These are phyloP conservation scores for Pilasporangium apinafurcum DNA, from an alignment of 352 stramenopile genomes.

Conservation along the genomic window DNA sequence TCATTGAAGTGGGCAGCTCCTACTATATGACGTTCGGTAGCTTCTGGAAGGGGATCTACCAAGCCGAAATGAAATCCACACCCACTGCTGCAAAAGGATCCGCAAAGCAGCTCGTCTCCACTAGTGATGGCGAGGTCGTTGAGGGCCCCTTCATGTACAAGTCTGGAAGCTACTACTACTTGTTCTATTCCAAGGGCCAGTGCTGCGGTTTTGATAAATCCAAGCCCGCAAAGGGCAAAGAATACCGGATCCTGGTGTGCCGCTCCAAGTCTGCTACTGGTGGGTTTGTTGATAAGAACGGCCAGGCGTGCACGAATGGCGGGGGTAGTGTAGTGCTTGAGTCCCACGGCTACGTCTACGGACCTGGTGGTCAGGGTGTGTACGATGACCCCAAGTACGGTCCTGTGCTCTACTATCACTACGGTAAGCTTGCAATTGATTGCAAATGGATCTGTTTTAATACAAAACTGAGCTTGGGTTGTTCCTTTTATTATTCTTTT, in stretches of 20 bases:
- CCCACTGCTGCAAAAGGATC: no score
- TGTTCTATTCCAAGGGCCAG: constrained; percentile 34
- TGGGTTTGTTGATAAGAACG: background rate
- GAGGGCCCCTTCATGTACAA: constrained; percentile 32
- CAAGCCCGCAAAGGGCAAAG: background rate
- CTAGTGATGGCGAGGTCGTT: constrained; percentile 23
- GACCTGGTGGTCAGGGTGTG: no score
- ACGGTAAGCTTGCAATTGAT: no score
- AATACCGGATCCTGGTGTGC: background rate
- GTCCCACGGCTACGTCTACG: no score
- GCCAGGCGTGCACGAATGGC: background rate
- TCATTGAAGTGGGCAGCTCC: constrained; percentile 22
- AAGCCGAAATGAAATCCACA: no score
- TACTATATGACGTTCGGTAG: constrained; percentile 47
- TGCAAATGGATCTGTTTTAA: no score
- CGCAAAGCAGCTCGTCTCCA: no score
- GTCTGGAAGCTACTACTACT: constrained; percentile 30
- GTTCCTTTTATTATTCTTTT: no score
- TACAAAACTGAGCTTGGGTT: no score
- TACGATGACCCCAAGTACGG: no score
- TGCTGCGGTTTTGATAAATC: constrained; percentile 31
- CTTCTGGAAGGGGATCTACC: constrained; percentile 35
- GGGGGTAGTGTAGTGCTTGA: no score
- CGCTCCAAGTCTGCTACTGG: background rate
- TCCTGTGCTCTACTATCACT: no score